Base-by-base conservation (phyloP, 2,329 filamentous ascomycete genomes). In the Ophiostoma populinum region DNA sequence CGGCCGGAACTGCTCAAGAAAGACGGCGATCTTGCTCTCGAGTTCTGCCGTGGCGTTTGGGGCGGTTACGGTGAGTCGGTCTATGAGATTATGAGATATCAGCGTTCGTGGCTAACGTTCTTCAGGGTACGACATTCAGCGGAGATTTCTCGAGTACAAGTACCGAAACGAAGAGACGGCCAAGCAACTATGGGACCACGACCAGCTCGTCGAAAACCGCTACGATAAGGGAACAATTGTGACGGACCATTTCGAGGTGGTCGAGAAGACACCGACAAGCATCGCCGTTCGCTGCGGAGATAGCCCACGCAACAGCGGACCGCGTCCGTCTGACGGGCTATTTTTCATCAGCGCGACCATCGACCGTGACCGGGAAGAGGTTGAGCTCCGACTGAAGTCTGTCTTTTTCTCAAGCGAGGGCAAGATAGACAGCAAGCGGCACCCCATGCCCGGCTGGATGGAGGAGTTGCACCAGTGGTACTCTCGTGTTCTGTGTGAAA, bases 181-280 rank as follows among this genome's bases (percentile, higher is more conserved):
- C 2, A 47, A 57, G 31, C 70, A 80, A 42, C 63, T 80, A 2
- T 81, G 76, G 73, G 61, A 63, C 3, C 55, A 51, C 3, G 52
- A 62, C 9, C 61, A 74, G 34, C 62, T 81, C 2, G 50, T 59
- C 6, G 45, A 53, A n/a, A 70, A 60, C 38, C 59, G 45, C 8
- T 81, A 80, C 48, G 64, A 72, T 15, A 58, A 64, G 25, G 75
- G 75, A 22, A 77, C 75, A 1, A 49, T 60, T 26, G 66, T 81
- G 38, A 77, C 70, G 3, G 74, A 81, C 49, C 76, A 81, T 51
- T 81, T 81, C 47, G 72, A 80, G 50, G 74, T 81, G 0, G 56
- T 81, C 1, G 67, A 73, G 35, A 75, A 75, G 54, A 73, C 67
- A 0, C 56, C 65, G 0, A 62, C 61, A 6, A 57, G 62, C 9